Evolutionary conservation across 257 asterid species (phyloP).

Genomic region (Nicotiana otophora): DNA sequence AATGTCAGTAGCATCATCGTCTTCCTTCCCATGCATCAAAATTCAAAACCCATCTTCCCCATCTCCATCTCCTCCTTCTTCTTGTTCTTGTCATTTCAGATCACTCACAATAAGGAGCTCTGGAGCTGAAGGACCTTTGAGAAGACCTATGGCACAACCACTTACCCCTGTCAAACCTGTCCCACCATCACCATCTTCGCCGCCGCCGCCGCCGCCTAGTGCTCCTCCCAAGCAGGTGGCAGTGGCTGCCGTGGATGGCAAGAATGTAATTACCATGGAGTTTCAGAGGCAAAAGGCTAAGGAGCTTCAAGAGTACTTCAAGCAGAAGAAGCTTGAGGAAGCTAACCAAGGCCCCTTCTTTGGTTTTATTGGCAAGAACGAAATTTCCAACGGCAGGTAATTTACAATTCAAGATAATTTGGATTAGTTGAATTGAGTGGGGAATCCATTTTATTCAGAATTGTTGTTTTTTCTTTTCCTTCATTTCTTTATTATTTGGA

Average conservation of each 20-base stretch:
- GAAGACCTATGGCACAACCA: constrained; percentile 61
- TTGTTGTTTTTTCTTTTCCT: background rate
- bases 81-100: constrained; percentile 39
- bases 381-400: constrained; percentile 82
- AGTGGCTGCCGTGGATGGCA: constrained; percentile 31
- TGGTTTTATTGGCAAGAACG: constrained; percentile 84
- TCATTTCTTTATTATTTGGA: background rate
- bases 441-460: background rate
- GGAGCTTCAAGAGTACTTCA: constrained; percentile 88
- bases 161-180: constrained; percentile 73
- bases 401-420: background rate
- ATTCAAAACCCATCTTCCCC: constrained; percentile 28
- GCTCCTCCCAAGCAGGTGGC: constrained; percentile 35
- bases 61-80: constrained; percentile 26
- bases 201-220: constrained; percentile 28
- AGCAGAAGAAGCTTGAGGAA: constrained; percentile 80
- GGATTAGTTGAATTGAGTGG: background rate
- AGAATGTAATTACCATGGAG: constrained; percentile 60
- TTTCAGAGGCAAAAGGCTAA: constrained; percentile 95
- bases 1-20: constrained; percentile 46
- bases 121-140: constrained; percentile 76
- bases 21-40: constrained; percentile 50
- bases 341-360: constrained; percentile 86
- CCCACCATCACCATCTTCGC: constrained; percentile 35
- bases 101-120: constrained; percentile 51